Percentiles rank a stretch among this genome's conserved stretches.
Conservation (phyloP, 257 asterid species). For the Solanum acaule region DNA sequence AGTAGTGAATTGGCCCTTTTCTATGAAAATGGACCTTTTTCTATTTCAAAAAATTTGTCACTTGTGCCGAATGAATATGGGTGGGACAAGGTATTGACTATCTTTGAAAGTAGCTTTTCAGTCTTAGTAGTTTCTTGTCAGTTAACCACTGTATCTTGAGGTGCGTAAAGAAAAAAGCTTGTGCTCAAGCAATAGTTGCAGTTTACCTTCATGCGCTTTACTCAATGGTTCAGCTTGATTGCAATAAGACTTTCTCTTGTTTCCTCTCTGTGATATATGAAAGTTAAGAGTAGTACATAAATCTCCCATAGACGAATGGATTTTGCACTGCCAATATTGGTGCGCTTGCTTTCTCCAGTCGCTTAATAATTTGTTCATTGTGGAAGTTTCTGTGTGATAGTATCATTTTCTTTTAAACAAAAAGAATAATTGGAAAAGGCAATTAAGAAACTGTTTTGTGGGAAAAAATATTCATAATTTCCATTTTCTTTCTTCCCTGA, state of each 20-base stretch:
- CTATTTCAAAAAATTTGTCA: constrained; percentile 56
- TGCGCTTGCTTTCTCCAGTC: background rate
- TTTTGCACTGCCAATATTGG: background rate
- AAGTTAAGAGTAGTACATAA: background rate
- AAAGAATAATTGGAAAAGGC: background rate
- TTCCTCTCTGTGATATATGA: background rate
- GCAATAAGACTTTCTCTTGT: background rate
- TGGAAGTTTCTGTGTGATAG: background rate
- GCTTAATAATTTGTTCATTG: background rate
- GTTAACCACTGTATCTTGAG: background rate
- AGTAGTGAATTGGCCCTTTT: constrained; percentile 96
- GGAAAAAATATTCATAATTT: background rate
- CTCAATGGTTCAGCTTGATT: background rate
- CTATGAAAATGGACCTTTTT: constrained; percentile 93
- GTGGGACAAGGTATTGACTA: constrained; percentile 33
- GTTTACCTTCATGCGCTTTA: background rate
- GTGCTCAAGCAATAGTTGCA: background rate
- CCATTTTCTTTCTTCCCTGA: background rate
- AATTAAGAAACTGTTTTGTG: background rate
- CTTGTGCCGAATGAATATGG: constrained; percentile 82
- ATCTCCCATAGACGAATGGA: background rate
- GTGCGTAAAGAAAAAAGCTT: background rate
- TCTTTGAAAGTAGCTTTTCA: background rate
- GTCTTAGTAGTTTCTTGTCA: background rate
- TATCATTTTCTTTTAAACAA: background rate